These are phyloP conservation scores for Trametes cinnabarina DNA, from an alignment of 768 basidiomycete species.

Conservation along the genomic window DNA sequence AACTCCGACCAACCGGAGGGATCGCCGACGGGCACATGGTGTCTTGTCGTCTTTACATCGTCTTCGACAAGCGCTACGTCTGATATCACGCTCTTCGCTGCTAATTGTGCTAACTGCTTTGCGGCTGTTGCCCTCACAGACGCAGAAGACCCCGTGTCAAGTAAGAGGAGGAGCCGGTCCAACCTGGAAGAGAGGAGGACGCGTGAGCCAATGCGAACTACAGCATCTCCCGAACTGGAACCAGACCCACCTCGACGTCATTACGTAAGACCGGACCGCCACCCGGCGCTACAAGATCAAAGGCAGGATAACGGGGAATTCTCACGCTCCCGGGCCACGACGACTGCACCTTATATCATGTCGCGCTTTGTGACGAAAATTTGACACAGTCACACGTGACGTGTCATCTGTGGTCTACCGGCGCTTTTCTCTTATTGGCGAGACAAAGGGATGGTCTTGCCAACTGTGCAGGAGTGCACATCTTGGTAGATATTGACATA, in stretches of 20 bases:
- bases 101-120: constrained; percentile 91
- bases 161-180: constrained; percentile 92
- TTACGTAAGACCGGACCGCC: constrained; percentile 57
- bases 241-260: constrained; percentile 68
- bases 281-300: constrained; percentile 37
- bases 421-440: constrained; percentile 12
- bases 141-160: constrained; percentile 91
- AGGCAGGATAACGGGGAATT: constrained; percentile 44
- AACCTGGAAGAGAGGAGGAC: constrained; percentile 52
- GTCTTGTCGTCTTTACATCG: constrained; percentile 63
- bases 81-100: constrained; percentile 78
- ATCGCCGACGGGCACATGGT: constrained; percentile 58
- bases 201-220: constrained; percentile 9
- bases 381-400: constrained; percentile 39
- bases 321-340: constrained; percentile 43
- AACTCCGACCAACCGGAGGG: constrained; percentile 86
- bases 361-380: constrained; percentile 41
- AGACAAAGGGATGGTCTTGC: background rate
- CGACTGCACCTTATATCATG: constrained; percentile 57
- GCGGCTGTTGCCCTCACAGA: constrained; percentile 94
- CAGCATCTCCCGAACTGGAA: constrained; percentile 18
- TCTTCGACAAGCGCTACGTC: constrained; percentile 77
- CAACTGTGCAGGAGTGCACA: too few relatives aligned
- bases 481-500: too few relatives aligned
- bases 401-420: constrained; percentile 20